A percentile compares a stretch with the other conserved stretches of the same genome.
phyloP scores from a whole-genome alignment of 2,329 filamentous ascomycete genomes.

The Trichothecium sympodiale region DNA sequence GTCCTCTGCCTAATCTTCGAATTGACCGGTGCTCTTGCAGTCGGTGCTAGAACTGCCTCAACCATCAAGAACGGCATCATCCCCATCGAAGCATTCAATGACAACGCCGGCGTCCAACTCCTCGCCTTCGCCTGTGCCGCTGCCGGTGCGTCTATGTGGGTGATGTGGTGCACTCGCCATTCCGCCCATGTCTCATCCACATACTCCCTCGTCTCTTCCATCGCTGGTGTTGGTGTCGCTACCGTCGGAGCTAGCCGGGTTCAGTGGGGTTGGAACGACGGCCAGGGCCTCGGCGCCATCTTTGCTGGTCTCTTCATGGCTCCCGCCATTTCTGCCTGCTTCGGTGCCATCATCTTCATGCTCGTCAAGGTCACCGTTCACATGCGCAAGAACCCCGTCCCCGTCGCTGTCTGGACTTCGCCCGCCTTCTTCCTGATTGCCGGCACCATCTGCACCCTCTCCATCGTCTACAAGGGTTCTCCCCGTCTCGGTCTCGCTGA shows the following conservation, averaged over 20 bases:
- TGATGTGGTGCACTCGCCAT: conserved; percentile 70
- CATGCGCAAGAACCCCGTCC: conserved; percentile 58
- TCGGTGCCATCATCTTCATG: conserved; percentile 58
- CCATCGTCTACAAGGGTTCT: conserved; percentile 73
- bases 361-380: conserved; percentile 64
- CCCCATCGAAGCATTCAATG: conserved; percentile 43
- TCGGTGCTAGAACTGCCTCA: conserved; percentile 58
- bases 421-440: conserved; percentile 72
- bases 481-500: conserved; percentile 54
- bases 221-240: conserved; percentile 59
- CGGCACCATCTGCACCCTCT: conserved; percentile 62
- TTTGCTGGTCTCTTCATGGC: conserved; percentile 64
- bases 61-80: conserved; percentile 77
- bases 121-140: conserved; percentile 55
- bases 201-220: conserved; percentile 58
- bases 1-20: conserved; percentile 56
- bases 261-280: conserved; percentile 59
- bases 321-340: conserved; percentile 52
- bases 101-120: conserved; percentile 55
- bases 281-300: conserved; percentile 60
- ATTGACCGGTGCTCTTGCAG: conserved; percentile 53
- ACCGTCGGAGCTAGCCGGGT: conserved; percentile 50
- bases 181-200: conserved; percentile 64
- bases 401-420: conserved; percentile 61
- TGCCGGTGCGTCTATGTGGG: conserved; percentile 57